A percentile compares a stretch with the other conserved stretches of the same genome.
Conservation (phyloP, 1,284 basidiomycete species). For the Mrakiaceae sp. region DNA sequence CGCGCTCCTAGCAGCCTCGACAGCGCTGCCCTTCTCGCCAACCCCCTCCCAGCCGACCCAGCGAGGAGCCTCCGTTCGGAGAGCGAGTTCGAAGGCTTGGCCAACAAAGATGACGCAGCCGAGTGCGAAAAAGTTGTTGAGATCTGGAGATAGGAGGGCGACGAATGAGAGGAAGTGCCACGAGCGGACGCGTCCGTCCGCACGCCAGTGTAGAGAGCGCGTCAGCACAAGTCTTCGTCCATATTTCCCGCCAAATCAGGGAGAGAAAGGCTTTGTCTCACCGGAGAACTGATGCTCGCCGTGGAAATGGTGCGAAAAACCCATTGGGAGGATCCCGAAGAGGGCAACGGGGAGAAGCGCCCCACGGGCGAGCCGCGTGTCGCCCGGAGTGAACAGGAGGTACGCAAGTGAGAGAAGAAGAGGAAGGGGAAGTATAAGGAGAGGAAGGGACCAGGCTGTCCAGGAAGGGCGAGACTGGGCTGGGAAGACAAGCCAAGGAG, state of each 20-base stretch:
- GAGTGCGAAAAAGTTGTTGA: conserved; percentile 1
- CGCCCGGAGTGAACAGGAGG: conserved; percentile 7
- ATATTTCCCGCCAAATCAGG: too few species aligned
- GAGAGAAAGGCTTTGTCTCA: too few species aligned
- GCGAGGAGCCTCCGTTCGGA: not conserved
- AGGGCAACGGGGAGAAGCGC: conserved; percentile 8
- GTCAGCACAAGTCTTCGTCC: too few species aligned
- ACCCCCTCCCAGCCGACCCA: conserved; percentile 15
- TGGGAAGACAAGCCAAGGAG: conserved; percentile 5
- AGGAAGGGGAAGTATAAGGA: not conserved
- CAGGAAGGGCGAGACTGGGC: conserved; percentile 1
- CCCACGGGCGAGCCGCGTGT: not conserved
- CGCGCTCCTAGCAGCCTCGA: not conserved
- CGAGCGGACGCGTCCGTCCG: too few species aligned
- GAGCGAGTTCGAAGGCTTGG: conserved; percentile 3
- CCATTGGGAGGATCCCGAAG: conserved; percentile 1
- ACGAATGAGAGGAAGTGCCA: too few species aligned
- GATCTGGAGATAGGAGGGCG: not conserved
- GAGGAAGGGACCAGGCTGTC: not conserved
- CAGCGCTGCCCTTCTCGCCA: not conserved
- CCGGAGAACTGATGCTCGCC: not conserved
- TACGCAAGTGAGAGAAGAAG: conserved; percentile 1
- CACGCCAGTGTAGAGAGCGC: too few species aligned
- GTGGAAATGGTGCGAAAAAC: conserved; percentile 8
- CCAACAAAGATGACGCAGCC: conserved; percentile 6